Base-by-base conservation (phyloP, 2,329 filamentous ascomycete species). In the Verticillium alfalfae region DNA sequence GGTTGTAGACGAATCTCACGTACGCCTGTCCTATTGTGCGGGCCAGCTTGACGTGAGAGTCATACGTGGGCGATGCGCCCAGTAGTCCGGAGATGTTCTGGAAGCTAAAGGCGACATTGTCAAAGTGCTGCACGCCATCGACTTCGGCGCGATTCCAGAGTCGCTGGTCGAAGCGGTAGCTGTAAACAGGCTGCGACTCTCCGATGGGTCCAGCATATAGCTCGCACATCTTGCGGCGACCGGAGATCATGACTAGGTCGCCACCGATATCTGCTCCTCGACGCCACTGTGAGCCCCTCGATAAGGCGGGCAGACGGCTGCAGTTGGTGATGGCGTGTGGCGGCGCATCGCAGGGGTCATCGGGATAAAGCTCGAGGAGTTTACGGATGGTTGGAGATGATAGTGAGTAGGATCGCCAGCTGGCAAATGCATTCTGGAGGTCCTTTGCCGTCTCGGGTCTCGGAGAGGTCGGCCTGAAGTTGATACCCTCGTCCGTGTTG, bases 91-190 rank as follows among this genome's bases (percentile, higher is more conserved):
- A 76, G 56, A 81, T 80, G 61, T 83, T 82, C 67, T 82, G 78
- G 67, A 83, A 82, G 63, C 75, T 78, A 66, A 79, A 83, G 2
- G 79, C 78, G 1, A 81, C 80, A 57, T 83, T 82, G 66, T 75
- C 73, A 60, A 81, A 82, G 63, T 83, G 81, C 61, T 75, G 75
- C 18, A 78, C 74, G 2, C 78, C 79, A 8, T 74, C 73, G 63
- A 76, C 74, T 15, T 72, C 71, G 2, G 67, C 66, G 7, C 75
- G 72, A 63, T 77, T 75, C 72, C 78, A 81, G 26, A 74, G 69
- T n/a, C 72, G 70, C 61, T 79, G 79, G 65, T 82, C 79, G 61
- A 83, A 82, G 2, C 80, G 77, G 69, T 82, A 83, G 62, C 77
- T 79, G 64, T 76, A 83, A 0, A 81, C 77, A 4, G 71, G 62